Evolutionary conservation across 2,329 filamentous ascomycete genomes (phyloP).

Genomic region (Rutstroemia sp.): DNA sequence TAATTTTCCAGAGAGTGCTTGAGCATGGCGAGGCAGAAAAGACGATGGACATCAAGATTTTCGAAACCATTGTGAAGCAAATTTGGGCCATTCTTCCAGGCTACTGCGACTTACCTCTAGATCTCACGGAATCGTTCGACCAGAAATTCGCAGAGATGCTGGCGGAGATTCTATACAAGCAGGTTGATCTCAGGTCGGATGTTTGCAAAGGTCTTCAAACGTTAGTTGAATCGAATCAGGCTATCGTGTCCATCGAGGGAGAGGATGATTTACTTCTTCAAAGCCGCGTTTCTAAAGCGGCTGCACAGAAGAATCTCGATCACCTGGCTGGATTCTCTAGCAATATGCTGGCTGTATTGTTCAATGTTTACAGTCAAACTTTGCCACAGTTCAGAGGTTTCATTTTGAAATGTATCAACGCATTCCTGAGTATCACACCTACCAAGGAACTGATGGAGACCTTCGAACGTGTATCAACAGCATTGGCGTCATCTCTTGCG

Average conservation of each 20-base stretch:
- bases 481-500: conserved; percentile 67
- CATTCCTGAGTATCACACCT: conserved; percentile 84
- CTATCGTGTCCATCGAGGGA: conserved; percentile 61
- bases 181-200: conserved; percentile 78
- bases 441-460: conserved; percentile 74
- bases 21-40: conserved; percentile 78
- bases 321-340: conserved; percentile 73
- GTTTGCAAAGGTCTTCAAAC: conserved; percentile 81
- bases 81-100: conserved; percentile 91
- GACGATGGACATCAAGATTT: conserved; percentile 95
- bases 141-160: conserved; percentile 83
- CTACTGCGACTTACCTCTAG: conserved; percentile 87
- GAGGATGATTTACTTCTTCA: conserved; percentile 65
- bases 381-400: conserved; percentile 85
- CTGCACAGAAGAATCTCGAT: conserved; percentile 72
- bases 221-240: conserved; percentile 86
- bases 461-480: conserved; percentile 77
- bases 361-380: conserved; percentile 97
- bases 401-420: conserved; percentile 90
- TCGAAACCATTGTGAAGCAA: conserved; percentile 91
- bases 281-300: conserved; percentile 66
- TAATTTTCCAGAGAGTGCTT: conserved; percentile 81
- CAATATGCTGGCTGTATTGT: conserved; percentile 92
- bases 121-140: conserved; percentile 70
- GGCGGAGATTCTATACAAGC: conserved; percentile 86